These are phyloP conservation scores for Boletellus ananiceps DNA, from an alignment of 768 basidiomycete species.

Conservation along the genomic window DNA sequence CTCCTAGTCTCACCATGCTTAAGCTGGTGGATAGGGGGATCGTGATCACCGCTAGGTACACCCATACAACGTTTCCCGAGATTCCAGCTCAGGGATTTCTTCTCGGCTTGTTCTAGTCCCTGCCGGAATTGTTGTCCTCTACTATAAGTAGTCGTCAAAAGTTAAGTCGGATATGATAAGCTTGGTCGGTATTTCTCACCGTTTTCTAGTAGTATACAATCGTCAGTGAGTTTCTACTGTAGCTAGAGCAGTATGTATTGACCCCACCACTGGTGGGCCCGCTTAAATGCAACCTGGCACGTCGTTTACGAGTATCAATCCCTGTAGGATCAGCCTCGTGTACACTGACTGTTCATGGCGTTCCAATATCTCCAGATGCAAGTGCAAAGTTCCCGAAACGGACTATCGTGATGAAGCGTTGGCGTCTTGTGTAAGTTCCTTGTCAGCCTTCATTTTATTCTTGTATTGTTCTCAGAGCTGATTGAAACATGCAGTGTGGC, in stretches of 20 bases:
- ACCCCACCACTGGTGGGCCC: too few relatives aligned
- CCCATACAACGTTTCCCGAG: background rate
- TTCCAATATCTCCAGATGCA: slow-evolving; percentile 5
- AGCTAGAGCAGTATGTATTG: too few relatives aligned
- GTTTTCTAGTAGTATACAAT: too few relatives aligned
- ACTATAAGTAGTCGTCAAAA: background rate
- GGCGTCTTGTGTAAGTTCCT: slow-evolving; percentile 14
- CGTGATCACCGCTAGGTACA: background rate
- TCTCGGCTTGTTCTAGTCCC: background rate
- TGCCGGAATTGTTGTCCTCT: background rate
- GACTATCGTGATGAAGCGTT: slow-evolving; percentile 7
- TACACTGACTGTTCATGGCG: background rate
- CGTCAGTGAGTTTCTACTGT: too few relatives aligned
- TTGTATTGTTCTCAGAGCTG: background rate
- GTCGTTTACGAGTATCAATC: slow-evolving; percentile 9
- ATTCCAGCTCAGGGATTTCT: background rate
- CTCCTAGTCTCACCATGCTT: background rate
- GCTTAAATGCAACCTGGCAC: slow-evolving; percentile 12
- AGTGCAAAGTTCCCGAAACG: slow-evolving; percentile 10
- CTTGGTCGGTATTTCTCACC: too few relatives aligned
- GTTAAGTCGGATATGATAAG: too few relatives aligned
- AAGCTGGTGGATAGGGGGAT: background rate
- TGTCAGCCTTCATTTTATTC: background rate
- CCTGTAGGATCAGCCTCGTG: slow-evolving; percentile 12
- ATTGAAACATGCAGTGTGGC: slow-evolving; percentile 14